Conservation (phyloP, 345 rosid genomes). For the Erodium maritimum region DNA sequence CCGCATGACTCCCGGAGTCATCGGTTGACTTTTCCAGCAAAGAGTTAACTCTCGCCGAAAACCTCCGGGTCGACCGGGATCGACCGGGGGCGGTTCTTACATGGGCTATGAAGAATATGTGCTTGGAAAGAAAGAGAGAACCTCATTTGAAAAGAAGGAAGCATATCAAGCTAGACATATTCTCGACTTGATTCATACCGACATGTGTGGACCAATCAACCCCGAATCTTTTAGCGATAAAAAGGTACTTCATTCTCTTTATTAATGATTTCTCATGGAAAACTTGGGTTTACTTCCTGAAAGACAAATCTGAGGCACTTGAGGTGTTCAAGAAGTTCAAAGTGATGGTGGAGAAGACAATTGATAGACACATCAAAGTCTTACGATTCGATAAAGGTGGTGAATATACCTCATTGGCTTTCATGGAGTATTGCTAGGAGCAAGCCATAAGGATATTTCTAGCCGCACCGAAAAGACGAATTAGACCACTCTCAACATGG, state of each 20-base stretch:
- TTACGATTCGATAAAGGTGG: background rate
- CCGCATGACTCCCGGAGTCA: too few relatives aligned
- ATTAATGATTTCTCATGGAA: slow-evolving; percentile 4
- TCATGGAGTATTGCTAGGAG: background rate
- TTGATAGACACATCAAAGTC: background rate
- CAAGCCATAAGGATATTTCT: background rate
- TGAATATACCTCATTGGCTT: background rate
- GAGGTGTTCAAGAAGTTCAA: too few relatives aligned
- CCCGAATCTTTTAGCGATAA: slow-evolving; percentile 6
- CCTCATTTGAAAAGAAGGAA: too few relatives aligned
- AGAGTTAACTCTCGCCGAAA: too few relatives aligned
- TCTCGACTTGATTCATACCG: too few relatives aligned
- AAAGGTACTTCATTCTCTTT: slow-evolving; percentile 5
- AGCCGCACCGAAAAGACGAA: background rate
- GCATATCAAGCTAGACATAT: too few relatives aligned
- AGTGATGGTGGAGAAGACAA: background rate
- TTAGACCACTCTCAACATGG: background rate
- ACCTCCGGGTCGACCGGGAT: too few relatives aligned
- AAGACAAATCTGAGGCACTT: background rate
- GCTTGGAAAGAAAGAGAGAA: too few relatives aligned
- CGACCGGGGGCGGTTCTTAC: too few relatives aligned
- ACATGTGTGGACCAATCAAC: too few relatives aligned
- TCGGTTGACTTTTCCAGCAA: too few relatives aligned
- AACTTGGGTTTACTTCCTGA: background rate
- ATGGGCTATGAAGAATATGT: too few relatives aligned